Evolutionary conservation across 2,329 filamentous ascomycete genomes (phyloP), one percentile per base, ranked within the genome.

Genomic region (Zopfia rhizophila): DNA sequence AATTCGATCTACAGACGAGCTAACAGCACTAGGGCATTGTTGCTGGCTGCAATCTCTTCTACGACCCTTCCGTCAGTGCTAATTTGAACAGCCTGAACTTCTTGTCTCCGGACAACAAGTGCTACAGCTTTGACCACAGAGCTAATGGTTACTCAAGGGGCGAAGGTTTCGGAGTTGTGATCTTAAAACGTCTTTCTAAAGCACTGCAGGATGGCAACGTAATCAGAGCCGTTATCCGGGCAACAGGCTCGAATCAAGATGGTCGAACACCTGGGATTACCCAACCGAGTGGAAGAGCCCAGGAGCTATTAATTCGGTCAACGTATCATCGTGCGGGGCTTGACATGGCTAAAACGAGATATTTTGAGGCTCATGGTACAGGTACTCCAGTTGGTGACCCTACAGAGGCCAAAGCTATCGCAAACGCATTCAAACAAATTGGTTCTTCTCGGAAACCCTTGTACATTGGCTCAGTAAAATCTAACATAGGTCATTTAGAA

Each of bases 81-180:
- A n/a, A n/a, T n/a, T n/a, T n/a, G n/a, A n/a, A n/a, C n/a, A 18
- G 53, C 36, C 54, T 51, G 39, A 39, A 55, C 5, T 38, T 61
- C 27, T 58, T 72, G 23, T 70, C 62, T 2, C 66, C 65, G n/a
- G 60, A 66, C 17, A 64, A 68, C 13, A 52, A 51, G 16, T 68
- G 57, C 16, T 48, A 56, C 35, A 68, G 65, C 23, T 75, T 69
- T 47, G 84, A 86, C 55, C 64, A 74, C 13, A 73, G 75, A 2
- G 85, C 82, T 14, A 81, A 82, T 46, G 86, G 86, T 1, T 89
- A 88, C 58, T 83, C 80, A 0, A 75, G 85, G 22, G 85, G 84
- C 1, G 86, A 89, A 58, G 86, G 85, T 0, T 74, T 82, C 17
- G 82, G 75, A 0, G 75, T 80, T 8, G 55, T 86, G 2, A 62